These are phyloP conservation scores for Chlamydomonas sp. DNA, from an alignment of 139 green algal genomes.

Conservation along the genomic window DNA sequence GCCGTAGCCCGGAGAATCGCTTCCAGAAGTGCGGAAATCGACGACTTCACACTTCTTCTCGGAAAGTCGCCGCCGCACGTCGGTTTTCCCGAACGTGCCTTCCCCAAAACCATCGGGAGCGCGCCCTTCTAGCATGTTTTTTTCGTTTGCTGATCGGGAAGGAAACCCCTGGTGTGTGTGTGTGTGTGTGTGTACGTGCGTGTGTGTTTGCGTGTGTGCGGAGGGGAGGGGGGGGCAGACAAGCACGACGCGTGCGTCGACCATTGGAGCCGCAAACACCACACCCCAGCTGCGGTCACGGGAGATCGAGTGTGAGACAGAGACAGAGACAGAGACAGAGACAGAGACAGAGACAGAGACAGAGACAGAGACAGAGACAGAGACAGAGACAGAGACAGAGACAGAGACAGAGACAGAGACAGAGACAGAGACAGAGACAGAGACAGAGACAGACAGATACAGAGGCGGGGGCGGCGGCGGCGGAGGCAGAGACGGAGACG, in stretches of 20 bases:
- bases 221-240: slow-evolving; percentile 63
- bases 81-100: too few relatives aligned
- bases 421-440: slow-evolving; percentile 6
- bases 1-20: too few relatives aligned
- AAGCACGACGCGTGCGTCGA: slow-evolving; percentile 61
- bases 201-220: slow-evolving; percentile 41
- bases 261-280: slow-evolving; percentile 55
- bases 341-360: neutral
- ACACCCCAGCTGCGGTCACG: slow-evolving; percentile 66
- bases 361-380: neutral
- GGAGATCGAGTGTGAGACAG: neutral
- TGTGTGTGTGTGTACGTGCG: too few relatives aligned
- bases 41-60: too few relatives aligned
- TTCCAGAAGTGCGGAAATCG: too few relatives aligned
- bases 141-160: too few relatives aligned
- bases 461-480: neutral
- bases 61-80: too few relatives aligned
- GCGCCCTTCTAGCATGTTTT: too few relatives aligned
- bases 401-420: neutral
- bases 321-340: neutral
- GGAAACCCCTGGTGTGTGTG: too few relatives aligned
- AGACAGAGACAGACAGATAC: slow-evolving; percentile 4
- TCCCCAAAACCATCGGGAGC: too few relatives aligned
- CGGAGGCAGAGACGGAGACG: neutral
- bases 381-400: neutral